phyloP scores from a whole-genome alignment of 768 basidiomycete genomes.

The Gloeostereum incarnatum region DNA sequence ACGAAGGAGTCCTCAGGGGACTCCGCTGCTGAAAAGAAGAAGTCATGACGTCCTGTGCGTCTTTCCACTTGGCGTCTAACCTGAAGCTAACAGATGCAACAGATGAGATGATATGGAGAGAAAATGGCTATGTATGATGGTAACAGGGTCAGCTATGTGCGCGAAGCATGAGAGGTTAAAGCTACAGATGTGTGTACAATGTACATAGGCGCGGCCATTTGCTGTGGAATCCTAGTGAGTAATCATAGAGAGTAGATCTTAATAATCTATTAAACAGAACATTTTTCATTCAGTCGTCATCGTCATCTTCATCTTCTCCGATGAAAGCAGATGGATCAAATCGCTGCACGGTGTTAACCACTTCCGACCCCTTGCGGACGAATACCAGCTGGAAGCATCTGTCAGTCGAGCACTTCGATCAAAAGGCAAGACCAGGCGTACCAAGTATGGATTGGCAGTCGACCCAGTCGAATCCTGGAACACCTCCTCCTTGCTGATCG shows the following conservation, averaged over 20 bases:
- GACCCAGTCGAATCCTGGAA: conserved; percentile 85
- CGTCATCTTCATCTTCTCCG: conserved; percentile 1
- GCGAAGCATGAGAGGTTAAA: too few relatives aligned
- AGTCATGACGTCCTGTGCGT: too few relatives aligned
- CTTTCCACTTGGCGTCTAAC: too few relatives aligned
- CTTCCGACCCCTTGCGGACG: conserved; percentile 67
- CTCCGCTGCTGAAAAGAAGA: too few relatives aligned
- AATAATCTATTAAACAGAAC: not conserved
- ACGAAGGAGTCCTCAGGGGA: too few relatives aligned
- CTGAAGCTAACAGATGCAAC: too few relatives aligned
- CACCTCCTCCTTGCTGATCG: conserved; percentile 74
- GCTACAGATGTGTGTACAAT: too few relatives aligned
- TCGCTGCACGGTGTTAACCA: conserved; percentile 76
- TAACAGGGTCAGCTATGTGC: too few relatives aligned
- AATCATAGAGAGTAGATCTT: not conserved
- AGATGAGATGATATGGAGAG: too few relatives aligned
- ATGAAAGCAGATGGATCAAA: conserved; percentile 24
- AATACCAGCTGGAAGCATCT: conserved; percentile 58
- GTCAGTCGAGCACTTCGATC: conserved; percentile 5
- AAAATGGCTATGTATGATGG: too few relatives aligned
- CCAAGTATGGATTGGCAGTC: conserved; percentile 86
- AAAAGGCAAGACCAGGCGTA: conserved; percentile 22
- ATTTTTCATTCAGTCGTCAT: not conserved
- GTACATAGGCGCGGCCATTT: not conserved
- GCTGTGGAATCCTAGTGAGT: not conserved